These are phyloP conservation scores for Venturia effusa DNA, from an alignment of 2,329 filamentous ascomycete species.

Conservation along the genomic window DNA sequence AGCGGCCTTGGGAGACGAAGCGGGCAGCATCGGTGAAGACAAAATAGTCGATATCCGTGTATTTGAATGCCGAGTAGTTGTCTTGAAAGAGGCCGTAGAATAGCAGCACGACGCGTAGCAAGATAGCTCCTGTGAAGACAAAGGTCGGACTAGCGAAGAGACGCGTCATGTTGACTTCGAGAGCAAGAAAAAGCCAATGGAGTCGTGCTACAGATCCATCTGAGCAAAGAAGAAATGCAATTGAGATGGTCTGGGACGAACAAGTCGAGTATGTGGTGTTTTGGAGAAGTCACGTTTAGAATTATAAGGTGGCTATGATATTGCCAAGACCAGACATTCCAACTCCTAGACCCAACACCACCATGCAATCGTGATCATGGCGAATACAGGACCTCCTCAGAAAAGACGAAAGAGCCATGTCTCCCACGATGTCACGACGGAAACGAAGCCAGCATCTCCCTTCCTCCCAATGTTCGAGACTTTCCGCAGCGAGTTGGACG, in stretches of 20 bases:
- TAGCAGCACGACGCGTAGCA: constrained; percentile 63
- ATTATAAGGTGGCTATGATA: neutral
- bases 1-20: constrained; percentile 54
- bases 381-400: constrained; percentile 9
- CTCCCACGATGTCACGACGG: neutral
- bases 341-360: neutral
- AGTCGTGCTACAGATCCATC: neutral
- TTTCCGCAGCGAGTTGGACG: constrained; percentile 81
- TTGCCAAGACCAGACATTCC: neutral
- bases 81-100: constrained; percentile 91
- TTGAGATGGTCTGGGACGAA: neutral
- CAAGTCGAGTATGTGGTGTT: neutral
- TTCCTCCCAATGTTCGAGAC: constrained; percentile 65
- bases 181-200: neutral
- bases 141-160: constrained; percentile 12
- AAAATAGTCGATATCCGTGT: constrained; percentile 97
- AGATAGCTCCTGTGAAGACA: constrained; percentile 36
- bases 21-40: constrained; percentile 95
- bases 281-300: neutral
- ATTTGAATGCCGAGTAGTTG: constrained; percentile 82
- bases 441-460: constrained; percentile 22
- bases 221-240: neutral
- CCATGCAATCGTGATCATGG: neutral
- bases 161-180: neutral
- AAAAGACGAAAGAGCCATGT: constrained; percentile 13